Base-by-base conservation (phyloP, 257 asterid species). In the Jasminum sambac region DNA sequence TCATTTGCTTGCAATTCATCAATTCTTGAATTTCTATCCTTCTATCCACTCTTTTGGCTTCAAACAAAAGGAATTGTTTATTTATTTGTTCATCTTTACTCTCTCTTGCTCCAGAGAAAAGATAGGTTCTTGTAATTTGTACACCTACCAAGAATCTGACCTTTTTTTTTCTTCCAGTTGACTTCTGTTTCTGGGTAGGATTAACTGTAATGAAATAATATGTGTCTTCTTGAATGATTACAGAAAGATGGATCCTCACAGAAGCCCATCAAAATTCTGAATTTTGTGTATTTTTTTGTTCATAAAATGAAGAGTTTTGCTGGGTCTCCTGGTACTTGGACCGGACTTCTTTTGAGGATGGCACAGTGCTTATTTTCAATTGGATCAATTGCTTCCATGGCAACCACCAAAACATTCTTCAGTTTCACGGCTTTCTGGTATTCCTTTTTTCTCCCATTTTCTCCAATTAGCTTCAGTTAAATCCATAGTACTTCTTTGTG, bases 341-440 rank as follows among this genome's bases (percentile, higher is more conserved):
- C 83, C 41, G 88, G 80, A 36, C 75, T 85, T 6, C 14, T 78
- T 59, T 64, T 83, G 7, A 85, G 90, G 74, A 40, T 80, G 69
- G 82, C 67, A 39, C 90, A 85, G 76, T 80, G 78, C 61, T 60
- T 60, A 0, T 83, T 85, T 70, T 83, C 90, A 43, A 88, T 80
- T 65, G 81, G 74, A 69, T 83, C 88, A 72, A 81, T 85, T 78
- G 81, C 86, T 68, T 72, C 86, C 38, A 83, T 83, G 80, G 79
- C 82, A 50, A 78, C 78, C 11, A 76, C 86, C 38, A 76, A 42
- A 34, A 36, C 67, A 41, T 85, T 85, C 86, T 85, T 73, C 84
- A 76, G 67, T 66, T 74, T 83, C 68, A 85, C 90, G 0, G 88
- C 90, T 74, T 85, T 85, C 74, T 85, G 90, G 88, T 85, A 78